A percentile compares a stretch with the other conserved stretches of the same genome.
These are phyloP conservation scores for Quaeritorhiza haematococci DNA, from an alignment of 371 early-diverging fungal species.

Conservation along the genomic window DNA sequence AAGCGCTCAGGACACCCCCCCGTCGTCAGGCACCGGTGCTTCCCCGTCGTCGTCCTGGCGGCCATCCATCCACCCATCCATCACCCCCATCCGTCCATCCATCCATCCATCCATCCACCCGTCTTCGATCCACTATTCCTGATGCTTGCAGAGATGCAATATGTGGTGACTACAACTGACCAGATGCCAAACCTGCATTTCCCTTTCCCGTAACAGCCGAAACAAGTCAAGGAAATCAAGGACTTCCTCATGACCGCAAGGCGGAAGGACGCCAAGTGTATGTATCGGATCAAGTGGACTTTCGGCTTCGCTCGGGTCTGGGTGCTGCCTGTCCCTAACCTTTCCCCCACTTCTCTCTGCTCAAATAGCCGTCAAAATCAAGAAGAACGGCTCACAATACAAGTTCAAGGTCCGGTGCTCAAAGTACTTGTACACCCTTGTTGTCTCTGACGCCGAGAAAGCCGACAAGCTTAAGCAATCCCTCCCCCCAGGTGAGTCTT, in stretches of 20 bases:
- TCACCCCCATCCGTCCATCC: no score
- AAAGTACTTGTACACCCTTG: slow-evolving; percentile 94
- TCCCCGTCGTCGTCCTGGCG: no score
- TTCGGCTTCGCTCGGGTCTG: not conserved
- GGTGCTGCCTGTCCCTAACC: not conserved
- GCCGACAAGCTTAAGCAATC: slow-evolving; percentile 86
- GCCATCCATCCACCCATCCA: no score
- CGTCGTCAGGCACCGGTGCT: no score
- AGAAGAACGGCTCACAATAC: slow-evolving; percentile 91
- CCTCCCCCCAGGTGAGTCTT: slow-evolving; percentile 38
- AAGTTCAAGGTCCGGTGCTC: slow-evolving; percentile 99
- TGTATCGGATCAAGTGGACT: slow-evolving; percentile 12
- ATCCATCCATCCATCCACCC: no score
- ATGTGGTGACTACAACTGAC: no score
- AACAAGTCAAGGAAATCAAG: slow-evolving; percentile 97
- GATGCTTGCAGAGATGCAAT: no score
- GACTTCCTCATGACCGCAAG: slow-evolving; percentile 93
- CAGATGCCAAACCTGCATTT: no score
- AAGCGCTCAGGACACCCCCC: no score
- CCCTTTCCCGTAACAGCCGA: slow-evolving; percentile 64
- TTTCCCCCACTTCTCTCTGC: not conserved
- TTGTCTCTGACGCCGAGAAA: slow-evolving; percentile 91
- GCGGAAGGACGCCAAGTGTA: slow-evolving; percentile 93
- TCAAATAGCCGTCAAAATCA: slow-evolving; percentile 78
- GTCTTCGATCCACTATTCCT: no score